Conservation (phyloP, 352 stramenopile species). For the Pythium sukuiense region DNA sequence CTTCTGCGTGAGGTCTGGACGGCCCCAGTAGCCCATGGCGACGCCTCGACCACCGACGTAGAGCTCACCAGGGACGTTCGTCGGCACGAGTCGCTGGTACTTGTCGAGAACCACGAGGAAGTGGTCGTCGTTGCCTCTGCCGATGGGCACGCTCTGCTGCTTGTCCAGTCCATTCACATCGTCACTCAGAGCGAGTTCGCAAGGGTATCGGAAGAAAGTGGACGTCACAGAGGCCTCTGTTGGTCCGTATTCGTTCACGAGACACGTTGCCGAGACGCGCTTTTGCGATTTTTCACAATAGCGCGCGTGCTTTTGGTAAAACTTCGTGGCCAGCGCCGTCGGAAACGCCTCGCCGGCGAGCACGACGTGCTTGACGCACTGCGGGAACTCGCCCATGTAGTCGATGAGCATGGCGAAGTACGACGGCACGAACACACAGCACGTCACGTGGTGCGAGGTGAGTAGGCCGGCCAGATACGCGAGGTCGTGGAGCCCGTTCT, state of each 20-base stretch:
- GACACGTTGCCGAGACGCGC: constrained; percentile 23
- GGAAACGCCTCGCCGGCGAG: constrained; percentile 48
- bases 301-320: constrained; percentile 36
- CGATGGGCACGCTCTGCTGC: constrained; percentile 54
- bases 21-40: constrained; percentile 61
- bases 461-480: constrained; percentile 33
- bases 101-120: constrained; percentile 52
- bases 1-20: constrained; percentile 40
- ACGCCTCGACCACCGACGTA: constrained; percentile 71
- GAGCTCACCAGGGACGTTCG: constrained; percentile 59
- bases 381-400: constrained; percentile 38
- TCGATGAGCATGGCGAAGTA: constrained; percentile 59
- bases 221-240: constrained; percentile 56
- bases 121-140: constrained; percentile 49
- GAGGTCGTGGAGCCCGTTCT: constrained; percentile 51
- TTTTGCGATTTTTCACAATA: neutral
- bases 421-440: constrained; percentile 58
- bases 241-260: constrained; percentile 58
- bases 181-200: constrained; percentile 25
- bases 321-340: constrained; percentile 44
- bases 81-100: constrained; percentile 38
- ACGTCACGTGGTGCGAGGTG: constrained; percentile 34
- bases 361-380: constrained; percentile 39
- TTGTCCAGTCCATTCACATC: neutral
- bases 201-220: constrained; percentile 38